Percentiles rank a stretch among this genome's conserved stretches.
Evolutionary conservation across 306 rosid genomes (phyloP).

Genomic region (Notholithocarpus densiflorus): DNA sequence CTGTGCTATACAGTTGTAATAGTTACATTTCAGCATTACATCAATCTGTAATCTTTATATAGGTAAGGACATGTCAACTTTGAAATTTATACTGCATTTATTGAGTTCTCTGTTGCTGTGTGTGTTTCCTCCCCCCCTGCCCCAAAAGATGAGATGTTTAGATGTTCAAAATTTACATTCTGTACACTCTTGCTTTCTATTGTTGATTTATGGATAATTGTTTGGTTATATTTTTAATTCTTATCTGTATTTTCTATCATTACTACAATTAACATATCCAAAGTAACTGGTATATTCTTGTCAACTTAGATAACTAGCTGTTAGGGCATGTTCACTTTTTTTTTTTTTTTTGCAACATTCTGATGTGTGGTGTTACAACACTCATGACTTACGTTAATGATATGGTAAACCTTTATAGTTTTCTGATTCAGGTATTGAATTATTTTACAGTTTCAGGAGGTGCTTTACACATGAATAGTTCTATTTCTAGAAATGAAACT

Average conservation of each 20-base stretch:
- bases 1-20: background rate
- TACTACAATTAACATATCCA: background rate
- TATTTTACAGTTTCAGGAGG: slow-evolving; percentile 44
- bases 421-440: slow-evolving; percentile 7
- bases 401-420: background rate
- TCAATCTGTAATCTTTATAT: background rate
- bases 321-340: too few relatives aligned
- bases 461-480: slow-evolving; percentile 22
- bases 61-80: background rate
- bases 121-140: background rate
- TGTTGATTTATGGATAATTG: background rate
- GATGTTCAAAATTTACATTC: background rate
- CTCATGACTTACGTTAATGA: background rate
- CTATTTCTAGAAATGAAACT: slow-evolving; percentile 40
- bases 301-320: background rate
- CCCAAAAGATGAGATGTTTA: too few relatives aligned
- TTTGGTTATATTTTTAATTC: background rate
- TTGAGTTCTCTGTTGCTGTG: background rate
- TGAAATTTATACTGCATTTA: background rate
- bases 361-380: background rate
- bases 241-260: background rate
- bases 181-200: background rate
- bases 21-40: background rate
- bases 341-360: background rate
- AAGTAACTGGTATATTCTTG: background rate